phyloP scores from a whole-genome alignment of 2,329 filamentous ascomycete genomes.

The Alternaria gansuensis region DNA sequence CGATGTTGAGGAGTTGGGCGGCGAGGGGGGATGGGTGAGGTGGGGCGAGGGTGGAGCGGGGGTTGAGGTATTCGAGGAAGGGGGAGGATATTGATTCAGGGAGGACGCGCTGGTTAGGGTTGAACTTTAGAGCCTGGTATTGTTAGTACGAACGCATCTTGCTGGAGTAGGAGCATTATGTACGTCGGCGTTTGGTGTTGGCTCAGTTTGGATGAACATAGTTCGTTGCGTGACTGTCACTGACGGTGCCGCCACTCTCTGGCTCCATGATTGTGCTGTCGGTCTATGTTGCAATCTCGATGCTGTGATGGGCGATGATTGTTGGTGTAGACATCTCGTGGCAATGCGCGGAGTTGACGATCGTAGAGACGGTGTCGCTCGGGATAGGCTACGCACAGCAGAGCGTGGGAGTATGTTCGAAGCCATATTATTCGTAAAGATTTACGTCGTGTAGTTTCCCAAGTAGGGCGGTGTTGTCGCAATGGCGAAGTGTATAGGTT shows the following conservation, averaged over 20 bases:
- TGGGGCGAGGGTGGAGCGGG: constrained; percentile 85
- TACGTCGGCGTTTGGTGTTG: constrained; percentile 91
- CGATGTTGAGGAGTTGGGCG: constrained; percentile 87
- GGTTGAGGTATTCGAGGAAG: constrained; percentile 91
- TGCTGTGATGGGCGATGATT: constrained; percentile 45
- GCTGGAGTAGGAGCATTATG: constrained; percentile 22
- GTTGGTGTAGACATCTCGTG: constrained; percentile 50
- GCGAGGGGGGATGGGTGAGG: constrained; percentile 92
- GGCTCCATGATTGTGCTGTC: constrained; percentile 38
- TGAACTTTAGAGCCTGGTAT: constrained; percentile 80
- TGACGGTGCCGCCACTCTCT: constrained; percentile 21
- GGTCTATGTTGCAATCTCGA: constrained; percentile 46
- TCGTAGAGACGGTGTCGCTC: constrained; percentile 34
- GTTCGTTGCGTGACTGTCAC: constrained; percentile 62
- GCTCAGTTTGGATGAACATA: constrained; percentile 98
- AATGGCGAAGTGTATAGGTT: constrained; percentile 25
- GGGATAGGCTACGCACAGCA: constrained; percentile 42
- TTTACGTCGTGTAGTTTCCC: neutral
- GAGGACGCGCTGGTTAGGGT: constrained; percentile 87
- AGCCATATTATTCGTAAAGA: constrained; percentile 32
- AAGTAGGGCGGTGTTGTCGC: constrained; percentile 12
- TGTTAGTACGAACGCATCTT: neutral
- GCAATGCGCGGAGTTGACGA: constrained; percentile 38
- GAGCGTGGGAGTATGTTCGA: constrained; percentile 40
- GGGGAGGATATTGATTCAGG: constrained; percentile 75